These are phyloP conservation scores for Termitomyces eurrhizus DNA, from an alignment of 768 basidiomycete genomes.

Conservation along the genomic window DNA sequence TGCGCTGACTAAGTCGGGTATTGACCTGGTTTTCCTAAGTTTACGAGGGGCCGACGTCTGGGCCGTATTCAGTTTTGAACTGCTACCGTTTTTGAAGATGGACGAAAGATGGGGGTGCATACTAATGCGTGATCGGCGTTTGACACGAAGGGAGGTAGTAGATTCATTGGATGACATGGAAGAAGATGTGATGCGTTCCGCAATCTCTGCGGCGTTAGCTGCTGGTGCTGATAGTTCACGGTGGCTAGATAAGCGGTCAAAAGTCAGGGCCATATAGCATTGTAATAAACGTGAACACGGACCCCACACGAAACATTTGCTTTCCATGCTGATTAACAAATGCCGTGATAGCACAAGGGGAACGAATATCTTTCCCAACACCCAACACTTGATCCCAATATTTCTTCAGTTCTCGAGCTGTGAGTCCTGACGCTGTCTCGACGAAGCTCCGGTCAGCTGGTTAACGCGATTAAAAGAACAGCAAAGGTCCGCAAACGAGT, in stretches of 20 bases:
- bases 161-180: conserved; percentile 30
- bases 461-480: conserved; percentile 13
- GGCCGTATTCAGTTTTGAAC: conserved; percentile 27
- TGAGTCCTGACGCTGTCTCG: conserved; percentile 74
- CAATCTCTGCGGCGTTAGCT: conserved; percentile 46
- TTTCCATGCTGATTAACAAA: conserved; percentile 80
- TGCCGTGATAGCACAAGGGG: conserved; percentile 80
- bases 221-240: conserved; percentile 62
- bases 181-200: conserved; percentile 35
- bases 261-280: conserved; percentile 1
- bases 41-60: conserved; percentile 40
- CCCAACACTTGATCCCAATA: conserved; percentile 68
- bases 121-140: conserved; percentile 65
- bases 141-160: conserved; percentile 38
- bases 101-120: conserved; percentile 49
- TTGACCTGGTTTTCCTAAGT: conserved; percentile 71
- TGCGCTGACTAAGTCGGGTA: conserved; percentile 50
- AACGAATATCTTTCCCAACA: conserved; percentile 62
- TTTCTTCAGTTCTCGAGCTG: conserved; percentile 74
- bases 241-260: conserved; percentile 33
- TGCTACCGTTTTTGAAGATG: conserved; percentile 41
- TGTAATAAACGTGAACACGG: conserved; percentile 23
- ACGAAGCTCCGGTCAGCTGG: conserved; percentile 72
- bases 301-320: conserved; percentile 77
- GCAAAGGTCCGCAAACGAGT: conserved; percentile 7